Evolutionary conservation across 2,329 filamentous ascomycete species (phyloP), one percentile per base, ranked within the genome.

Genomic region (Ceratocystis alfenasii): DNA sequence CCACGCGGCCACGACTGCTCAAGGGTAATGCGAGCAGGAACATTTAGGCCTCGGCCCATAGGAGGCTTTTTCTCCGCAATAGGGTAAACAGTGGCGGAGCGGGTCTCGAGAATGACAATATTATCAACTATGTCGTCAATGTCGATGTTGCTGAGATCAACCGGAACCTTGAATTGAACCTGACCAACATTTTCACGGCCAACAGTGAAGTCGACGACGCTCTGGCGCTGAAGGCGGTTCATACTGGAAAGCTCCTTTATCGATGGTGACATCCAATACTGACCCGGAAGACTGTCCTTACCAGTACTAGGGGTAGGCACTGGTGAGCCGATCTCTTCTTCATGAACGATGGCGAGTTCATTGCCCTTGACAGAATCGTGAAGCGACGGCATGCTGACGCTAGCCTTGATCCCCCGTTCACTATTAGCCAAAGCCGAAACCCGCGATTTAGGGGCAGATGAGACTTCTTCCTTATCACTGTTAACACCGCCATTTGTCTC

Each of bases 1-100:
- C 76, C 82, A 66, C 93, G 88, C 36, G 94, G 94, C 87, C 90
- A 97, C 0, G 92, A 96, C 73, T 97, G 93, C 73, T 94, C 87
- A 10, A 99, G 82, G n/a, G 83, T 84, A 69, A 99, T 92, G 46
- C 83, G 86, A 0, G 94, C 90, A 2, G 91, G 92, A 6, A 96
- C 90, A 72, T 99, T 99, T 69, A 99, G 81, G 5, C 90, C 93
- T 72, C 91, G 90, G 67, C 95, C 94, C 67, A 87, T 81, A 0
- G 87, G 82, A 17, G 94, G 92, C 76, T 96, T 99, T 73, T 86
- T 85, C 4, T 82, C 81, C 50, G 85, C 79, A 57, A 87, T 82
- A 3, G 84, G 87, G 72, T 99, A 99, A 6, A 97, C 94, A 0
- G 93, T 96, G 28, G 90, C 90, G 7, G 87, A 87, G 45, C 94